These are phyloP conservation scores for Iberis pinnata DNA, from an alignment of 345 rosid genomes.

Conservation along the genomic window DNA sequence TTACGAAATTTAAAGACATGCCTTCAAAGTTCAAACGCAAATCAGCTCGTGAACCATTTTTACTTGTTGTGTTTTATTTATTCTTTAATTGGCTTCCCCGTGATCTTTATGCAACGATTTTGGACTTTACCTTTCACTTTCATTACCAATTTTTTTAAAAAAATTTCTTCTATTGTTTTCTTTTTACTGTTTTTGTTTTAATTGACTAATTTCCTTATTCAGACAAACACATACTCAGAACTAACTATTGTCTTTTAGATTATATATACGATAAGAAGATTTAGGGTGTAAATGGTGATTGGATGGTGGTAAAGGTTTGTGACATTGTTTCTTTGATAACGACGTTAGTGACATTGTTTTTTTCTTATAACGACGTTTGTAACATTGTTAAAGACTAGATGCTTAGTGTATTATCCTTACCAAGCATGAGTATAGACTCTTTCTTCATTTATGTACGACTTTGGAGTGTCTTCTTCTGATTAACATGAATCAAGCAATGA, in stretches of 20 bases:
- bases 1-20: conserved; percentile 5
- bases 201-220: conserved; percentile 10
- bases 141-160: neutral
- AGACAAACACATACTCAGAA: neutral
- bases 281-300: neutral
- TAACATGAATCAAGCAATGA: too few relatives aligned
- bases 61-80: neutral
- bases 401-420: too few relatives aligned
- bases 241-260: neutral
- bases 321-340: too few relatives aligned
- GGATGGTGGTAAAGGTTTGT: too few relatives aligned
- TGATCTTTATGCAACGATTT: conserved; percentile 20
- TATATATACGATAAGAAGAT: neutral
- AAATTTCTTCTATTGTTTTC: neutral
- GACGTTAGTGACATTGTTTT: too few relatives aligned
- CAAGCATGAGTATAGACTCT: too few relatives aligned
- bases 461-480: too few relatives aligned
- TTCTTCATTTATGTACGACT: too few relatives aligned
- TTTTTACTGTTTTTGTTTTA: neutral
- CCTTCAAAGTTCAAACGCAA: conserved; percentile 21
- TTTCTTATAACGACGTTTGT: too few relatives aligned
- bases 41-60: conserved; percentile 25
- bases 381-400: too few relatives aligned
- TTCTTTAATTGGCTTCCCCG: conserved; percentile 17
- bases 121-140: conserved; percentile 2